phyloP scores from a whole-genome alignment of 2,329 filamentous ascomycete species.

The Aspergillus uvarum region DNA sequence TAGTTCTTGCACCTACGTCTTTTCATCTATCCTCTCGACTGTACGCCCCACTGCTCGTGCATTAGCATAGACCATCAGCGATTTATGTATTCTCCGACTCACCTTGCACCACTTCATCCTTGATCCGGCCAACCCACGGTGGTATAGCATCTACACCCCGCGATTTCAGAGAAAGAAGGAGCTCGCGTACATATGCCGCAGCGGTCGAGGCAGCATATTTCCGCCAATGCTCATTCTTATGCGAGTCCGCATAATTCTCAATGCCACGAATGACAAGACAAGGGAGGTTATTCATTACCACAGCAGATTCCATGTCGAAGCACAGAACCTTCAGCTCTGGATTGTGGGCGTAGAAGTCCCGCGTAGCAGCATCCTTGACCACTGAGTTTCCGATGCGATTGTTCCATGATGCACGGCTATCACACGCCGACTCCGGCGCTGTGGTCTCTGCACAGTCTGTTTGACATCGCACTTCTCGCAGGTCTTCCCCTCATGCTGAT shows the following conservation, averaged over 20 bases:
- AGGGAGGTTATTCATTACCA: neutral
- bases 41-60: no score
- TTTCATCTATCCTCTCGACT: no score
- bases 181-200: neutral
- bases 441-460: neutral
- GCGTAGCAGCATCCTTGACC: neutral
- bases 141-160: no score
- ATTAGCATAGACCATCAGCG: no score
- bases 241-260: neutral
- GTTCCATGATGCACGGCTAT: neutral
- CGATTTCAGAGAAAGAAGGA: neutral
- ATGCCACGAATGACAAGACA: neutral
- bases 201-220: neutral
- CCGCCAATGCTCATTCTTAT: conserved; percentile 2
- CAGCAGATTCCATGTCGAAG: conserved; percentile 3
- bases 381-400: neutral
- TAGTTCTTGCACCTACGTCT: no score
- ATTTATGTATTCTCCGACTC: no score
- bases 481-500: neutral
- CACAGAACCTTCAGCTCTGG: neutral
- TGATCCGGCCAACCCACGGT: no score
- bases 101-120: no score
- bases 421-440: neutral
- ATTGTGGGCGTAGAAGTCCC: neutral
- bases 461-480: neutral